Percentiles rank a stretch among this genome's conserved stretches.
These are phyloP conservation scores for Picochlorum sp. DNA, from an alignment of 139 green algal genomes.

Conservation along the genomic window DNA sequence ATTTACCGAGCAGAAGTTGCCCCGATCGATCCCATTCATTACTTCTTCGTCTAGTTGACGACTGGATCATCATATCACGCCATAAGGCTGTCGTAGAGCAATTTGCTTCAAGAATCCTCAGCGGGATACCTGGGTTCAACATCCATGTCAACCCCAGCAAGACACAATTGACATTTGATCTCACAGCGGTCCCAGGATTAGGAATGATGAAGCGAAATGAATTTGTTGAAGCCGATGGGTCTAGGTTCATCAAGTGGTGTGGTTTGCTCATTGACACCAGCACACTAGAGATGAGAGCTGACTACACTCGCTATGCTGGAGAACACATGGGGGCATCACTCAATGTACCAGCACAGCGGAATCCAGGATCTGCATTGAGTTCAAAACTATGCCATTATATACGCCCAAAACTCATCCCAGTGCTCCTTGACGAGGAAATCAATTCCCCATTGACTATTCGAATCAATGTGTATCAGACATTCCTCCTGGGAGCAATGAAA, in stretches of 20 bases:
- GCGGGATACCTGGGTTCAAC: constrained; percentile 63
- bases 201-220: not conserved
- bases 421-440: constrained; percentile 77
- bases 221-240: constrained; percentile 15
- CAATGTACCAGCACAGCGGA: constrained; percentile 43
- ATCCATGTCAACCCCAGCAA: constrained; percentile 73
- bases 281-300: constrained; percentile 69
- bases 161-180: constrained; percentile 66
- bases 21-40: constrained; percentile 25
- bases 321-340: constrained; percentile 47
- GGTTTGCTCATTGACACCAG: constrained; percentile 70
- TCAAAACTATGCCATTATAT: constrained; percentile 69
- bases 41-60: constrained; percentile 76
- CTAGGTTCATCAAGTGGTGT: constrained; percentile 71
- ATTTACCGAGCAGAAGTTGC: not conserved
- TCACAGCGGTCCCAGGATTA: not conserved
- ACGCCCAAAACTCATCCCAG: constrained; percentile 71
- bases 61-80: constrained; percentile 74
- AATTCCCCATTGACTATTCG: constrained; percentile 58
- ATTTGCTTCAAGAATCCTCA: constrained; percentile 32
- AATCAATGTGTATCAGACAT: constrained; percentile 82
- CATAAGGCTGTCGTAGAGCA: constrained; percentile 45
- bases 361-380: constrained; percentile 32
- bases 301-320: constrained; percentile 76
- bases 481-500: constrained; percentile 75